Conservation (phyloP, 352 stramenopile genomes). For the Salisapilia sapeloensis region DNA sequence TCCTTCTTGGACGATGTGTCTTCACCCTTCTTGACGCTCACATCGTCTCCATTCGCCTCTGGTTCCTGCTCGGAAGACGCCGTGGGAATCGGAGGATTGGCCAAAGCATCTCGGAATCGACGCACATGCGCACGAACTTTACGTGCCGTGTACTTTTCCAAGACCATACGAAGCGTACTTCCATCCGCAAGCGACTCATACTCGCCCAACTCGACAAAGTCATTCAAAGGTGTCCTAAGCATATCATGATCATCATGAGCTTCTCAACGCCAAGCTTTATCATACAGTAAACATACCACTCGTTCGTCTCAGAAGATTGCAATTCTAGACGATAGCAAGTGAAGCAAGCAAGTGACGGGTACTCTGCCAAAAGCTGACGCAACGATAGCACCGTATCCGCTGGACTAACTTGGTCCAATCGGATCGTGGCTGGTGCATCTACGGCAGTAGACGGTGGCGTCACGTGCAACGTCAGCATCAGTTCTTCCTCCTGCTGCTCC, state of each 20-base stretch:
- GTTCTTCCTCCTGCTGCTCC: conserved; percentile 15
- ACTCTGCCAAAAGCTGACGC: conserved; percentile 71
- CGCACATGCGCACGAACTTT: conserved; percentile 72
- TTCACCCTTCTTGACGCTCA: conserved; percentile 6
- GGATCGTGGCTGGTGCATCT: conserved; percentile 12
- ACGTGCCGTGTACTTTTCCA: conserved; percentile 76
- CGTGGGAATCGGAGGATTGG: conserved; percentile 63
- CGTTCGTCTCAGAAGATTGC: conserved; percentile 6
- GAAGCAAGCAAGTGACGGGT: conserved; percentile 63
- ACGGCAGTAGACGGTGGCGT: conserved; percentile 13
- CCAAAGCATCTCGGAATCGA: conserved; percentile 64
- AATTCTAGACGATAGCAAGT: conserved; percentile 77
- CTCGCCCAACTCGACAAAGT: conserved; percentile 75
- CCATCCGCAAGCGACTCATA: conserved; percentile 55
- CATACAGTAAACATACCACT: conserved; percentile 9
- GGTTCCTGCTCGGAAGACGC: not conserved
- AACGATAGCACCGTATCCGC: conserved; percentile 68
- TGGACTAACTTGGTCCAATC: conserved; percentile 50
- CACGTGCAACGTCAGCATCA: conserved; percentile 33
- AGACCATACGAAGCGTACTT: conserved; percentile 54
- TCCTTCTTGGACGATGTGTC: conserved; percentile 6
- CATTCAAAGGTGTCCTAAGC: conserved; percentile 43
- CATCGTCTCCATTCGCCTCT: conserved; percentile 8
- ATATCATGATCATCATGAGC: conserved; percentile 1
- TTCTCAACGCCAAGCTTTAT: not conserved